phyloP scores from a whole-genome alignment of 305 asterid genomes.

The Withania somnifera region DNA sequence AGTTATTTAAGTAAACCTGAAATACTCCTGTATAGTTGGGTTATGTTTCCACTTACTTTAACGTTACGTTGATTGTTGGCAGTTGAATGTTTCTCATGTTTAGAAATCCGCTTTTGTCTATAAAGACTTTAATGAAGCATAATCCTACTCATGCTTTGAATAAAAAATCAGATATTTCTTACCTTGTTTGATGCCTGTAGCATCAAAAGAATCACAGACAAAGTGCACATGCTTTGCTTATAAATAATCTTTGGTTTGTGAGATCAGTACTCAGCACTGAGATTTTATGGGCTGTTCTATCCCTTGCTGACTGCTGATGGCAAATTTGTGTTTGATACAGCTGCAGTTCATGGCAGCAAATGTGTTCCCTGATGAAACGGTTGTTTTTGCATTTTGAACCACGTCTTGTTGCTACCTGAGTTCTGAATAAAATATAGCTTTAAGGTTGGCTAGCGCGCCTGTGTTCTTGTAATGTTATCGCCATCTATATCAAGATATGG shows the following conservation, averaged over 20 bases:
- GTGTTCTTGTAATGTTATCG: too few species aligned
- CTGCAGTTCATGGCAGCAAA: neutral
- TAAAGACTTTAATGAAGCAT: neutral
- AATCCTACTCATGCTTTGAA: neutral
- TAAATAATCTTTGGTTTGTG: neutral
- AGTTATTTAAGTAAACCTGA: neutral
- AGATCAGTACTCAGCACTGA: neutral
- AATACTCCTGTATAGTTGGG: slow-evolving; percentile 8
- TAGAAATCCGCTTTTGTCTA: neutral
- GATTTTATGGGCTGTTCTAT: neutral
- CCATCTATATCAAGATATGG: too few species aligned
- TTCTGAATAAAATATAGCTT: too few species aligned
- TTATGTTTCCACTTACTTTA: neutral
- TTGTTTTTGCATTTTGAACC: too few species aligned
- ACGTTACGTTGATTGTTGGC: neutral
- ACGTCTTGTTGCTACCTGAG: too few species aligned
- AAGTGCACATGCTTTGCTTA: neutral
- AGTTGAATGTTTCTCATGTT: neutral
- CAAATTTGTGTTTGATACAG: neutral
- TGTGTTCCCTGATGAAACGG: neutral
- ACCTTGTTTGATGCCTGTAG: neutral
- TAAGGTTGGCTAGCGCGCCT: too few species aligned
- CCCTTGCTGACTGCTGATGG: neutral
- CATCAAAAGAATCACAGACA: neutral
- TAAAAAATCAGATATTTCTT: neutral